Percentiles rank a stretch among this genome's conserved stretches.
Conservation (phyloP, 306 rosid species). For the Mimosa pudica region DNA sequence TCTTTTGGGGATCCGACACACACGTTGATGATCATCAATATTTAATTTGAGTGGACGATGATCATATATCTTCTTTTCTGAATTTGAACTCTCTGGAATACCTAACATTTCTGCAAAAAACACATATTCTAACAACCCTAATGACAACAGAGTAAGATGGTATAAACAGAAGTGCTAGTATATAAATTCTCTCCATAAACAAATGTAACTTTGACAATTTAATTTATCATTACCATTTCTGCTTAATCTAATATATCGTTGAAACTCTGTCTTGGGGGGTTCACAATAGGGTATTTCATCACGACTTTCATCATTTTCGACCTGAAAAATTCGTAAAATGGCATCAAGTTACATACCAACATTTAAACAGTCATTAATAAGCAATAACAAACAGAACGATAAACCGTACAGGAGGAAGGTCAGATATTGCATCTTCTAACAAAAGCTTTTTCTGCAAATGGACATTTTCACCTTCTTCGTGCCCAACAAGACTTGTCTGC, state of each 20-base stretch:
- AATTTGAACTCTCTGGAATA: not conserved
- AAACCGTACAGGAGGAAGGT: constrained; percentile 65
- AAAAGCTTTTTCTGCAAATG: constrained; percentile 52
- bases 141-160: not conserved
- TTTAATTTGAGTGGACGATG: constrained; percentile 66
- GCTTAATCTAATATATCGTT: constrained; percentile 54
- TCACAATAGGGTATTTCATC: constrained; percentile 54
- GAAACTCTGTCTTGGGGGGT: constrained; percentile 61
- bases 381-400: not conserved
- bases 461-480: constrained; percentile 44
- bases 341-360: not conserved
- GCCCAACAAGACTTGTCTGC: constrained; percentile 66
- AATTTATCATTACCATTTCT: constrained; percentile 46
- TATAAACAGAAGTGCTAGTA: not conserved
- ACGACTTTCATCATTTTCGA: constrained; percentile 51
- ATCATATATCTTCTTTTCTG: constrained; percentile 45
- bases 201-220: not conserved
- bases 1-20: constrained; percentile 57
- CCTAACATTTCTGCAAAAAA: constrained; percentile 49
- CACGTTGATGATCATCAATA: constrained; percentile 67
- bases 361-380: not conserved
- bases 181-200: not conserved
- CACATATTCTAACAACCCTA: not conserved
- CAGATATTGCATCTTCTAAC: constrained; percentile 74
- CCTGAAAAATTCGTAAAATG: constrained; percentile 37